Evolutionary conservation across 192 early-diverging fungal species (phyloP).

Genomic region (Coemansia erecta): DNA sequence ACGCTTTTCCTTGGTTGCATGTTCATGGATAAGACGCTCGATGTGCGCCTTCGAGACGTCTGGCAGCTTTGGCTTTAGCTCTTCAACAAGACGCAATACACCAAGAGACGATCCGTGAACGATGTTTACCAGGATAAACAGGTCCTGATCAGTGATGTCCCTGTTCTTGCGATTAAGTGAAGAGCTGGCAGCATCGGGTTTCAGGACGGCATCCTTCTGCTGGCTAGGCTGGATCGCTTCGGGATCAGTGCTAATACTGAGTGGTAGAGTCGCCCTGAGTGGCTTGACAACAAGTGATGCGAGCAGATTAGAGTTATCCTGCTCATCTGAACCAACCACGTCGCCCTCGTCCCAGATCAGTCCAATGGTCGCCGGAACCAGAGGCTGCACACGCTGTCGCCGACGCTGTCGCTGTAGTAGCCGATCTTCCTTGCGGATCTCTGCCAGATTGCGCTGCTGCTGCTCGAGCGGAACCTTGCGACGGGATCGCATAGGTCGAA

Average conservation of each 20-base stretch:
- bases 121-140: conserved; percentile 18
- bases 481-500: not conserved
- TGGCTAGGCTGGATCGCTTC: conserved; percentile 5
- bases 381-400: conserved; percentile 26
- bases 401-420: conserved; percentile 7
- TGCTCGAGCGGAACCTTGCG: conserved; percentile 5
- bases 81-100: conserved; percentile 33
- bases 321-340: not conserved
- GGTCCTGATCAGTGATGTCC: conserved; percentile 26
- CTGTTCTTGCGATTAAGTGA: conserved; percentile 12
- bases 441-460: conserved; percentile 3
- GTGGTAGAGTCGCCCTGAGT: conserved; percentile 13
- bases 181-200: conserved; percentile 1
- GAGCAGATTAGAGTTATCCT: not conserved
- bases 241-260: conserved; percentile 20
- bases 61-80: conserved; percentile 26
- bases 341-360: conserved; percentile 9
- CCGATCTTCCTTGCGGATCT: not conserved
- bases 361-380: conserved; percentile 39
- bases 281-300: conserved; percentile 9
- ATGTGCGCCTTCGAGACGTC: conserved; percentile 43
- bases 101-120: conserved; percentile 49
- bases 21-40: conserved; percentile 45
- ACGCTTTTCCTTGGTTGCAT: conserved; percentile 50
- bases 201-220: not conserved